Conservation (phyloP, 192 early-diverging fungal species). For the Thamnidium elegans region DNA sequence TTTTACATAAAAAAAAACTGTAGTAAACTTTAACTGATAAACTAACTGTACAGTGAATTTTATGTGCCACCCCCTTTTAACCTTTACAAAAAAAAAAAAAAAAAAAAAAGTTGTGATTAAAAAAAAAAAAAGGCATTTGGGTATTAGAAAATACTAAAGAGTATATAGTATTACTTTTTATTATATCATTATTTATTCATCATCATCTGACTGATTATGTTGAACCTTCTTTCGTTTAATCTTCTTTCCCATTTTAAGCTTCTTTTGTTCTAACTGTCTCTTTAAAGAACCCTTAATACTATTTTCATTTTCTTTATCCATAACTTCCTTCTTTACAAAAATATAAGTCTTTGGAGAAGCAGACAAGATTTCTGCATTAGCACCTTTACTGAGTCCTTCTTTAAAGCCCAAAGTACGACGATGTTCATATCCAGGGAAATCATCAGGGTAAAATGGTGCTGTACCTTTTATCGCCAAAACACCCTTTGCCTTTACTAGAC, state of each 20-base stretch:
- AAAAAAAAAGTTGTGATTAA: background rate
- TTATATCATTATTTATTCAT: background rate
- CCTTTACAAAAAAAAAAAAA: background rate
- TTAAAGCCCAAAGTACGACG: constrained; percentile 94
- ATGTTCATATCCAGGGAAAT: constrained; percentile 88
- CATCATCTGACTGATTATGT: background rate
- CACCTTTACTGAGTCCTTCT: constrained; percentile 67
- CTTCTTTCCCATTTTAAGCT: constrained; percentile 11
- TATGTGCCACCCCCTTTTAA: background rate
- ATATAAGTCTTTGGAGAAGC: constrained; percentile 66
- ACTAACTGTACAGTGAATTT: no score
- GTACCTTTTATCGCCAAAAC: constrained; percentile 51
- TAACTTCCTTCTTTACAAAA: constrained; percentile 58
- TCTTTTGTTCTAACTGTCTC: constrained; percentile 4
- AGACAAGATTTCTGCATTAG: constrained; percentile 76
- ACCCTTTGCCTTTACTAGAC: constrained; percentile 68
- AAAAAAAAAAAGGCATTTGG: background rate
- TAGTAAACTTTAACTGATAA: no score
- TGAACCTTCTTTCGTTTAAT: constrained; percentile 5
- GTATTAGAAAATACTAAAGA: no score
- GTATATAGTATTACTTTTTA: background rate
- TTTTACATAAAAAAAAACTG: no score
- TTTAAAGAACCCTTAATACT: constrained; percentile 16
- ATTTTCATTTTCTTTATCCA: constrained; percentile 42
- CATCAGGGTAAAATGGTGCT: constrained; percentile 59